Percentiles rank a stretch among this genome's conserved stretches.
These are phyloP conservation scores for Venturia nashicola DNA, from an alignment of 2,329 filamentous ascomycete species.

Conservation along the genomic window DNA sequence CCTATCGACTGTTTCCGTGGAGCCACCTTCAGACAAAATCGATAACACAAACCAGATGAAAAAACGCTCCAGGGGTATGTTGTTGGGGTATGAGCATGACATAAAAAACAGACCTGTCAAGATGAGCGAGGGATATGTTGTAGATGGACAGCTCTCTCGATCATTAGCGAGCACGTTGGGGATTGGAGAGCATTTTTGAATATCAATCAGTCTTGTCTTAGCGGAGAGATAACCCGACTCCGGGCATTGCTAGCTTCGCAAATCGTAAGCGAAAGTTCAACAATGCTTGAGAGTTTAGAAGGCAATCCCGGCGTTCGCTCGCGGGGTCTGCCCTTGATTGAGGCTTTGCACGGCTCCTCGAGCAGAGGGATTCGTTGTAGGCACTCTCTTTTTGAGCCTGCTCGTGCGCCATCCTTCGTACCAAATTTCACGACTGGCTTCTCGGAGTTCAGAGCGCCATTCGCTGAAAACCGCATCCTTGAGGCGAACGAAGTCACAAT, in stretches of 20 bases:
- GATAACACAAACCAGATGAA: background rate
- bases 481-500: slow-evolving; percentile 86
- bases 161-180: background rate
- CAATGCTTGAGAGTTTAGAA: background rate
- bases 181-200: background rate
- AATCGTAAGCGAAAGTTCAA: background rate
- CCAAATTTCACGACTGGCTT: slow-evolving; percentile 83
- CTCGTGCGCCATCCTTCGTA: slow-evolving; percentile 87
- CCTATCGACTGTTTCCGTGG: background rate
- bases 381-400: slow-evolving; percentile 24
- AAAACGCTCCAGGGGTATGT: background rate
- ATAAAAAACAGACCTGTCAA: background rate
- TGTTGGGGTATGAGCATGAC: background rate
- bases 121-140: background rate
- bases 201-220: background rate
- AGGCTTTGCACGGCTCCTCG: background rate
- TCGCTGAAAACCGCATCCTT: slow-evolving; percentile 89
- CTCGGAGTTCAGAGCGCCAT: slow-evolving; percentile 82
- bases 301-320: slow-evolving; percentile 4
- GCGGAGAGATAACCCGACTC: background rate
- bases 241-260: background rate
- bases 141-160: background rate
- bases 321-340: background rate
- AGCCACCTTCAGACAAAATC: background rate
- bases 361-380: background rate